A percentile compares a stretch with the other conserved stretches of the same genome.
Conservation (phyloP, 495 filamentous ascomycete genomes). For the Penicillium goetzii region DNA sequence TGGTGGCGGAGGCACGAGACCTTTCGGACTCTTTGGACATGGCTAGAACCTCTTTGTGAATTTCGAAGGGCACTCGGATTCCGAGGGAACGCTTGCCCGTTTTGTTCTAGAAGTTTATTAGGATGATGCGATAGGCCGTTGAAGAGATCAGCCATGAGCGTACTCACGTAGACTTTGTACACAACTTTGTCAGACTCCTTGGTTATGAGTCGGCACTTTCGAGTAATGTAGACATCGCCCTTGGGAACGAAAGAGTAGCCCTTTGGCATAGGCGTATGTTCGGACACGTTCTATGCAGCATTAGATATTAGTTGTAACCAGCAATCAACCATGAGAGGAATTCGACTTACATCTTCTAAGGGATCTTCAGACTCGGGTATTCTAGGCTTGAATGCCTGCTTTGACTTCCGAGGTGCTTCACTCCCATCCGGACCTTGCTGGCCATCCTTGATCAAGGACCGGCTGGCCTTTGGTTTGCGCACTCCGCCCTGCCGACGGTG, state of each 20-base stretch:
- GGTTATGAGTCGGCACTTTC: conserved; percentile 51
- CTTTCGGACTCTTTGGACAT: conserved; percentile 41
- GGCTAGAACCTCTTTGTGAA: conserved; percentile 38
- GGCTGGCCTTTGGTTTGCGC: conserved; percentile 3
- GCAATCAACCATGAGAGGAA: background rate
- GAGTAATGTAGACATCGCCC: conserved; percentile 55
- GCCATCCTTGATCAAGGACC: background rate
- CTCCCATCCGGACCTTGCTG: background rate
- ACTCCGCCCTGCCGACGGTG: conserved; percentile 6
- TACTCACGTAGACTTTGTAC: conserved; percentile 50
- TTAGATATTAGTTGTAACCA: background rate
- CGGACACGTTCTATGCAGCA: conserved; percentile 37
- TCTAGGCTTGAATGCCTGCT: background rate
- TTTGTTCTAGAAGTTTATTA: conserved; percentile 31
- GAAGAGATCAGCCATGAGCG: no score
- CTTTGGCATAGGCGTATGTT: conserved; percentile 27
- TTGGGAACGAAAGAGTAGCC: conserved; percentile 55
- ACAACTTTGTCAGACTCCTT: conserved; percentile 44
- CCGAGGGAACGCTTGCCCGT: conserved; percentile 41
- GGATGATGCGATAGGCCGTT: background rate
- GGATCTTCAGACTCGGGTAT: conserved; percentile 27
- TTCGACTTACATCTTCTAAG: conserved; percentile 25
- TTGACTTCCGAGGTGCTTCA: background rate
- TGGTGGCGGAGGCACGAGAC: conserved; percentile 44
- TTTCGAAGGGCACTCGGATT: conserved; percentile 50